Percentiles rank a stretch among this genome's conserved stretches.
Evolutionary conservation across 176 grass and related monocot genomes (phyloP).

Genomic region (Juncus effusus): DNA sequence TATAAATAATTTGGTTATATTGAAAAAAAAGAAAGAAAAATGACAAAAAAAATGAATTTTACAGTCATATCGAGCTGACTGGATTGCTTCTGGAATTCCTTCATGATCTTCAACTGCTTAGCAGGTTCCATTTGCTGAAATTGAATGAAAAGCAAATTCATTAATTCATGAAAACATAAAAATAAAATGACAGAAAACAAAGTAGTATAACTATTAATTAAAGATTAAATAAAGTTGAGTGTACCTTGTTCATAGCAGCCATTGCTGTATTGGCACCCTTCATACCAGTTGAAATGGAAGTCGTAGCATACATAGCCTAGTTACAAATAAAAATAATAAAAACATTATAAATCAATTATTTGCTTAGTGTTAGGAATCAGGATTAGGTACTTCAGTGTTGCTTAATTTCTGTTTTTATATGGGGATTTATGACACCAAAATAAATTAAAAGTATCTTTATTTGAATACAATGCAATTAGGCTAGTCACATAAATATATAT

Average conservation of each 20-base stretch:
- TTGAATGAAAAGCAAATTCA: background rate
- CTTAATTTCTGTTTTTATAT: background rate
- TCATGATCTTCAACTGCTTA: slow-evolving; percentile 90
- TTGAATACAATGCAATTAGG: background rate
- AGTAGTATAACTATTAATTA: slow-evolving; percentile 2
- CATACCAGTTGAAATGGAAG: slow-evolving; percentile 99
- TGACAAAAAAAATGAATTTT: slow-evolving; percentile 26
- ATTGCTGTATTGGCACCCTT: slow-evolving; percentile 99
- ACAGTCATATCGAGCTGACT: slow-evolving; percentile 98
- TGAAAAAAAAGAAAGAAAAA: slow-evolving; percentile 1
- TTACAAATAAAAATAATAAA: slow-evolving; percentile 22
- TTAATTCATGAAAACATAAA: no score
- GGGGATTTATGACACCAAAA: background rate
- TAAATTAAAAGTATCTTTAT: background rate
- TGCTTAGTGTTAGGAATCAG: background rate
- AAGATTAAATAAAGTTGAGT: slow-evolving; percentile 23
- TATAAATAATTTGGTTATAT: background rate
- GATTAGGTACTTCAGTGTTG: background rate
- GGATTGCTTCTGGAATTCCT: slow-evolving; percentile 96
- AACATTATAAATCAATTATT: background rate
- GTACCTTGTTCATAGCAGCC: slow-evolving; percentile 99
- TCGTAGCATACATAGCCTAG: slow-evolving; percentile 91
- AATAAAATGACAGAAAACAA: slow-evolving; percentile 23
- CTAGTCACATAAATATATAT: slow-evolving; percentile 6
- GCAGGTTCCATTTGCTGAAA: slow-evolving; percentile 97